Conservation (phyloP, 495 filamentous ascomycete species). For the Xylaria castorea region DNA sequence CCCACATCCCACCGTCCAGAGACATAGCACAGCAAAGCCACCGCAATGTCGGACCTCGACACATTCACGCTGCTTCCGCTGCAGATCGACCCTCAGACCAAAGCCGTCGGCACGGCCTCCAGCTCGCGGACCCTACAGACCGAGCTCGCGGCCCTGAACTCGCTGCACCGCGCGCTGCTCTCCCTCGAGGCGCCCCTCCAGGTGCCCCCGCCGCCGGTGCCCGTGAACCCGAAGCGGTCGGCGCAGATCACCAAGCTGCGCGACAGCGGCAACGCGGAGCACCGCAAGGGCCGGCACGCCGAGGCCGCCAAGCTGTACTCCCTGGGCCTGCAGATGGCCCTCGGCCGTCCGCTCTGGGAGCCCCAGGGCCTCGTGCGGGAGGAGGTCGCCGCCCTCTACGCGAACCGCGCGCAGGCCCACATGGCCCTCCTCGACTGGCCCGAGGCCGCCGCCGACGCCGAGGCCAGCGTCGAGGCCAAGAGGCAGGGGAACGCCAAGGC, state of each 20-base stretch:
- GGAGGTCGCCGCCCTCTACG: slow-evolving; percentile 78
- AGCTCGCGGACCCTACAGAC: slow-evolving; percentile 56
- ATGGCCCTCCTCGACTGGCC: slow-evolving; percentile 81
- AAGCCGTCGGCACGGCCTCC: slow-evolving; percentile 54
- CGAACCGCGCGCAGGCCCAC: slow-evolving; percentile 88
- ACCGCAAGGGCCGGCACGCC: slow-evolving; percentile 73
- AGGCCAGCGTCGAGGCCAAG: slow-evolving; percentile 89
- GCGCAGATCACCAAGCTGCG: slow-evolving; percentile 89
- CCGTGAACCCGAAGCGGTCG: slow-evolving; percentile 83
- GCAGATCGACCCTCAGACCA: slow-evolving; percentile 78
- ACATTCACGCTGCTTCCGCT: slow-evolving; percentile 86
- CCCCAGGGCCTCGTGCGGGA: slow-evolving; percentile 80
- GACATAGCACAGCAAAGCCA: neutral
- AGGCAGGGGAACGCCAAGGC: slow-evolving; percentile 86
- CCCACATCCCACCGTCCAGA: slow-evolving; percentile 23
- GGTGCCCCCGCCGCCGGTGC: slow-evolving; percentile 76
- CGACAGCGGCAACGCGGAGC: slow-evolving; percentile 81
- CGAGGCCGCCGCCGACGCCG: slow-evolving; percentile 83
- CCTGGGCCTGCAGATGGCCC: slow-evolving; percentile 85
- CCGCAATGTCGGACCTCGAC: slow-evolving; percentile 66
- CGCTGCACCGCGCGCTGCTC: slow-evolving; percentile 73
- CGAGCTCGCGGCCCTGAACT: slow-evolving; percentile 75
- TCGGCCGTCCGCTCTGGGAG: slow-evolving; percentile 84
- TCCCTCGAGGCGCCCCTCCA: slow-evolving; percentile 59
- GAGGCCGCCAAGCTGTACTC: slow-evolving; percentile 84